A percentile compares a stretch with the other conserved stretches of the same genome.
Conservation (phyloP, 2,329 filamentous ascomycete genomes). For the Rutstroemia sp. region DNA sequence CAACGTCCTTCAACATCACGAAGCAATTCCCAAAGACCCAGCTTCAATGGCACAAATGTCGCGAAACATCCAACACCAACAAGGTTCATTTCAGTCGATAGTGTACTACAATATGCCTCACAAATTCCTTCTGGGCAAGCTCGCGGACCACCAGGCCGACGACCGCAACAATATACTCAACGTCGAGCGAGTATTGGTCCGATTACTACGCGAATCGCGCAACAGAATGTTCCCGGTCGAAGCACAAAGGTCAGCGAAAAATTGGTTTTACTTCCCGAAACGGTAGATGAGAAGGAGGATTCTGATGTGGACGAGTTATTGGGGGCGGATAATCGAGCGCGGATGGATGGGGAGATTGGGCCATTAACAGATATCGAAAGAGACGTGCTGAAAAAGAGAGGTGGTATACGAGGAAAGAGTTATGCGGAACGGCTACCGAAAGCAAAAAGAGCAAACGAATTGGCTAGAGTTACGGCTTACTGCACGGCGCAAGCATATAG, state of each 20-base stretch:
- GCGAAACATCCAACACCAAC: conserved; percentile 42
- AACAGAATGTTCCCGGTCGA: conserved; percentile 64
- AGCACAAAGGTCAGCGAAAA: conserved; percentile 96
- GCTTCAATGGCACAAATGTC: conserved; percentile 20
- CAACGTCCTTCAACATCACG: conserved; percentile 36
- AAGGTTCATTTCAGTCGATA: conserved; percentile 85
- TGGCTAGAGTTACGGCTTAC: conserved; percentile 88
- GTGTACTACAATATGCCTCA: conserved; percentile 86
- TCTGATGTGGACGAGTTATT: conserved; percentile 52
- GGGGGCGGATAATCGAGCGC: conserved; percentile 35
- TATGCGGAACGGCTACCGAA: conserved; percentile 93
- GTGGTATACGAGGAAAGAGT: conserved; percentile 66
- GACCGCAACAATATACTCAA: conserved; percentile 38
- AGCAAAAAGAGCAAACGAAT: conserved; percentile 74
- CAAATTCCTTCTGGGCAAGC: conserved; percentile 94
- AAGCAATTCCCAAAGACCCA: conserved; percentile 30
- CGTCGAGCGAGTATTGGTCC: conserved; percentile 40
- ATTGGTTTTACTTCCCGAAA: conserved; percentile 87
- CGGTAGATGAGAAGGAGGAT: conserved; percentile 52
- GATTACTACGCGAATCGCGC: conserved; percentile 33
- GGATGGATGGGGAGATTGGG: conserved; percentile 52
- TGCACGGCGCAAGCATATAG: conserved; percentile 94
- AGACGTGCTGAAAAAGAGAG: conserved; percentile 54
- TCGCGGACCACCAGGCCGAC: conserved; percentile 53
- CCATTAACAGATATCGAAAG: conserved; percentile 63